phyloP scores from a whole-genome alignment of 257 asterid species.

The Echium plantagineum region DNA sequence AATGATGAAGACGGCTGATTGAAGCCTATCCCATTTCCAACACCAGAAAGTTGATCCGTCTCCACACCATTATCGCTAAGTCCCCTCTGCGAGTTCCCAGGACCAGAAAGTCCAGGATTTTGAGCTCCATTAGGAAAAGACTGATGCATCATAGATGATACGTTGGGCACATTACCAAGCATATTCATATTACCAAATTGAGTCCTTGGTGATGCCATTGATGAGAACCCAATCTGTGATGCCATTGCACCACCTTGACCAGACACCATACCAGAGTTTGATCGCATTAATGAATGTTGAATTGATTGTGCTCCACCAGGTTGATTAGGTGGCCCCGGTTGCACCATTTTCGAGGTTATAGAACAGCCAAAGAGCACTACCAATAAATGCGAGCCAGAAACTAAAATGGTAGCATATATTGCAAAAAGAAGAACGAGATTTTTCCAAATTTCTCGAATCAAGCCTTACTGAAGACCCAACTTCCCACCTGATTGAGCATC shows the following conservation, averaged over 20 bases:
- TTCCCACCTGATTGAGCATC: conserved; percentile 11
- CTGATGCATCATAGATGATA: conserved; percentile 55
- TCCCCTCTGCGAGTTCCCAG: conserved; percentile 50
- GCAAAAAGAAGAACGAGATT: conserved; percentile 13
- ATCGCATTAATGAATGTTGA: conserved; percentile 56
- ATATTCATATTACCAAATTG: conserved; percentile 56
- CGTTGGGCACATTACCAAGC: conserved; percentile 60
- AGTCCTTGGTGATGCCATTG: conserved; percentile 59
- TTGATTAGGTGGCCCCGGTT: conserved; percentile 67
- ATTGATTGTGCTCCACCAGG: conserved; percentile 56
- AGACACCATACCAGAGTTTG: conserved; percentile 63
- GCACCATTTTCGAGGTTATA: conserved; percentile 45
- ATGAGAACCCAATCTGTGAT: conserved; percentile 47
- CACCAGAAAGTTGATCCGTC: conserved; percentile 48
- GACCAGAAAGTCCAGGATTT: conserved; percentile 52
- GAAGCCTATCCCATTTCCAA: conserved; percentile 55
- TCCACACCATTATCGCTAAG: conserved; percentile 53
- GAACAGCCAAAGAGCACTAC: conserved; percentile 8
- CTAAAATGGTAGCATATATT: conserved; percentile 1
- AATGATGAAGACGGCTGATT: conserved; percentile 44
- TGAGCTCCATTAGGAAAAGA: conserved; percentile 65
- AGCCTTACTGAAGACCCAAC: conserved; percentile 2
- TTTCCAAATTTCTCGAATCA: conserved; percentile 16
- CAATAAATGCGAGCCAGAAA: conserved; percentile 14
- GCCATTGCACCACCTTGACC: conserved; percentile 74